Evolutionary conservation across 495 filamentous ascomycete genomes (phyloP), one percentile per base, ranked within the genome.

Genomic region (Acidiella bohemica): DNA sequence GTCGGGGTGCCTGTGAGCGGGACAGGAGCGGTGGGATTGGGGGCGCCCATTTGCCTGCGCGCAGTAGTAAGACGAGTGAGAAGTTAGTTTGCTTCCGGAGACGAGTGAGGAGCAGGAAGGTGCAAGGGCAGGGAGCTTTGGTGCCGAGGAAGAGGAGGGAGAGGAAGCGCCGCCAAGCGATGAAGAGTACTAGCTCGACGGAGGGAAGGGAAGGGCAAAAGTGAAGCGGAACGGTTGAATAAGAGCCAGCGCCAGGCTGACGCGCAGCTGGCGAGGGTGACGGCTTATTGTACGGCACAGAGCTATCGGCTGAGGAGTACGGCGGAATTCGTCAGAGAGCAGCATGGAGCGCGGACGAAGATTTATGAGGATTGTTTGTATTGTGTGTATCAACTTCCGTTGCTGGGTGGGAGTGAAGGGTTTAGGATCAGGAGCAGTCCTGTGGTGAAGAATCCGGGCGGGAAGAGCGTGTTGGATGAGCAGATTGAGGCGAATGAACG

Each of bases 321-420:
- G 28, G 84, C 84, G 14, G 72, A 81, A 32, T 99, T 99, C 63
- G 69, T 94, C 25, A 82, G 80, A 55, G 83, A 79, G 32, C 75
- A 75, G 54, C 90, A 99, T 68, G 78, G 79, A n/a, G 92, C 85
- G 0, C 75, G 82, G 62, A 93, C 87, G 28, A 99, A 99, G 59
- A 69, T 96, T n/a, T 99, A 99, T 59, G 92, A 96, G 59, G 92
- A 99, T 55, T 96, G 92, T 54, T 67, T 99, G 14, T 99, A 99
- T 53, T 81, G 76, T 4, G 90, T 88, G 22, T 99, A 96, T 59
- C 87, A 96, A 62, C 64, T 93, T 19, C 90, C 90, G 7, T 58
- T 99, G 34, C 63, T 96, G 35, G 78, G 81, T 5, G 92, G 90
- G 0, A 68, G 65, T 30, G 84, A 90, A 24, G 90, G 92, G 5